Base-by-base conservation (phyloP, 148 eudicot species). In the Vaccinium corymbosum region DNA sequence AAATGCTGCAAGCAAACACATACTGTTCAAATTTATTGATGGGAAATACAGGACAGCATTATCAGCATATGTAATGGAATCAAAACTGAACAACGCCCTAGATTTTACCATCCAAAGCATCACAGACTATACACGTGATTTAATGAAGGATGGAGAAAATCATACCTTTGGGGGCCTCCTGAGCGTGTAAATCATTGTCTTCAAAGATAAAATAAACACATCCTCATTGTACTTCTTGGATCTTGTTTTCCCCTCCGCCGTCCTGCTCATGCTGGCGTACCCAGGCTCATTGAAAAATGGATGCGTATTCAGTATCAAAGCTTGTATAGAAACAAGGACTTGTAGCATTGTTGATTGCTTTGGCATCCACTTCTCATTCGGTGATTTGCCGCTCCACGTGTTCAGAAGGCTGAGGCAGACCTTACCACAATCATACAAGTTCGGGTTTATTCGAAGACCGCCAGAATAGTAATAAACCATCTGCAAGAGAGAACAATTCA, bases 261-360 rank as follows among this genome's bases (percentile, higher is more conserved):
- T 88, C 50, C 38, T 71, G 81, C 17, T 85, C 52, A 71, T 29
- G 51, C 25, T 84, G 11, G 87, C 94, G 81, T 88, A 92, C 50
- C 98, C 98, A 79, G 98, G 98, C 85, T 95, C 98, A 83, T 95
- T 95, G 72, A 89, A 95, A 83, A 88, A 95, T 29, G 98, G 98
- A 50, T 92, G 89, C 1, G 86, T 90, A 86, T 95, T 95, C 80
- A 95, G 79, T 81, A 95, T 91, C 83, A 93, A 84, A 38, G 91
- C 98, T 88, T 95, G 98, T 85, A 95, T 92, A 85, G 98, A 95
- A 73, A 94, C 97, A 85, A 95, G 89, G 62, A 95, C 95, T 87
- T 95, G 98, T 68, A 95, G 93, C 92, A 94, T 92, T 1, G 98
- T 95, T n/a, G 98, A 95, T 77, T 82, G 81, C 16, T 86, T 83